Conservation (phyloP, 805 yeast genomes). For the Metschnikowia noctiluminum region DNA sequence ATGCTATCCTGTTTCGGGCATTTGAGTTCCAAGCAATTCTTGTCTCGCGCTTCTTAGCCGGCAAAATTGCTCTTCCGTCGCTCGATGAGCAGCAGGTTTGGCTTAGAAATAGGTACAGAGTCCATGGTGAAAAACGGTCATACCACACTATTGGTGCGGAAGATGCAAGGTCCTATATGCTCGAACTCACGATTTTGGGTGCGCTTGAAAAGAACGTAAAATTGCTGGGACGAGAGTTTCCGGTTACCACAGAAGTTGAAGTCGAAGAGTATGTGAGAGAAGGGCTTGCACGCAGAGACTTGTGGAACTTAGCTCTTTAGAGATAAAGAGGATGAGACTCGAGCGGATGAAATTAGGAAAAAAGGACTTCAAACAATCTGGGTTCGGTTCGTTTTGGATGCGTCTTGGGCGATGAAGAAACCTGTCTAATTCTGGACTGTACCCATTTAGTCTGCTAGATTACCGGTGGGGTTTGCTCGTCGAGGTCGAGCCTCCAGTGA, state of each 20-base stretch:
- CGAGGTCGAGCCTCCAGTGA: too few relatives aligned
- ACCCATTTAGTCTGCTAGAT: too few relatives aligned
- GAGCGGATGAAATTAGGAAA: neutral
- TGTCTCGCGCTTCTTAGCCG: conserved; percentile 59
- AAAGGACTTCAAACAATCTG: too few relatives aligned
- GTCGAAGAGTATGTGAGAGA: conserved; percentile 10
- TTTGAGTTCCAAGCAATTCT: conserved; percentile 64
- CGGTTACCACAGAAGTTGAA: conserved; percentile 11
- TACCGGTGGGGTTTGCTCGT: too few relatives aligned
- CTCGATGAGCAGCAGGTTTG: conserved; percentile 44
- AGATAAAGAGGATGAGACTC: neutral
- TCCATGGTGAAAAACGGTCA: conserved; percentile 38
- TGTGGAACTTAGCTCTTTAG: conserved; percentile 8
- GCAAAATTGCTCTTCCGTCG: conserved; percentile 50
- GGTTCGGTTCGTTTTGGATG: neutral
- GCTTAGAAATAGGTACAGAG: conserved; percentile 35
- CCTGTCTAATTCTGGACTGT: too few relatives aligned
- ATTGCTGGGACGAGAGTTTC: conserved; percentile 14
- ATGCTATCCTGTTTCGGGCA: conserved; percentile 59
- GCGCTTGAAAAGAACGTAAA: neutral
- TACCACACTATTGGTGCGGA: conserved; percentile 44
- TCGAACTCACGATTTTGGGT: conserved; percentile 22
- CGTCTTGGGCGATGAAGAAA: neutral
- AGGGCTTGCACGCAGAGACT: conserved; percentile 2
- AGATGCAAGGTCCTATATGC: conserved; percentile 27